Percentiles rank a stretch among this genome's conserved stretches.
Evolutionary conservation across 208 protist species (phyloP).

Genomic region (Leishmania braziliensis): DNA sequence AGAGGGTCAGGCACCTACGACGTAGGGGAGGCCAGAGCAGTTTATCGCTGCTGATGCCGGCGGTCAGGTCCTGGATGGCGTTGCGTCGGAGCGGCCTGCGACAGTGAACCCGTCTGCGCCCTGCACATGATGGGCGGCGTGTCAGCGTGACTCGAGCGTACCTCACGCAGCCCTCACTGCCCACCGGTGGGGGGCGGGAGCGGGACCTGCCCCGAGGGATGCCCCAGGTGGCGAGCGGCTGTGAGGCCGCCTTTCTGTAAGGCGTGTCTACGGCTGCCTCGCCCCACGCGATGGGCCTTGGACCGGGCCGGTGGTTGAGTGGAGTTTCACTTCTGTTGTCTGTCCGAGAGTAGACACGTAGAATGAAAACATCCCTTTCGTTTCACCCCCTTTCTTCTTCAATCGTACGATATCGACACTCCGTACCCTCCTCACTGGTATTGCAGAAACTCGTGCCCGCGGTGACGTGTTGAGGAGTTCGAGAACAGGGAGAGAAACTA

Average conservation of each 20-base stretch:
- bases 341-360: not conserved
- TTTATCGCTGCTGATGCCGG: too few species aligned
- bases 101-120: too few species aligned
- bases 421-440: not conserved
- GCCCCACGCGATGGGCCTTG: not conserved
- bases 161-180: not conserved
- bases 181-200: not conserved
- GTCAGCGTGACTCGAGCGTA: too few species aligned
- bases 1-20: not conserved
- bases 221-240: not conserved
- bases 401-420: not conserved
- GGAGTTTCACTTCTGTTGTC: not conserved
- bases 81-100: too few species aligned
- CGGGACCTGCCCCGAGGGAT: not conserved
- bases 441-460: not conserved
- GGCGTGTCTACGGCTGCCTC: not conserved
- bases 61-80: too few species aligned
- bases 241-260: not conserved
- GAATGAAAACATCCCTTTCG: not conserved
- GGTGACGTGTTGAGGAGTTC: not conserved
- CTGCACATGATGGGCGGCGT: too few species aligned
- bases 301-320: not conserved
- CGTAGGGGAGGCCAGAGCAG: not conserved
- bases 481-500: not conserved
- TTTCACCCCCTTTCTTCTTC: not conserved